phyloP scores from a whole-genome alignment of 2,329 filamentous ascomycete genomes.

The Penicillium sp. region DNA sequence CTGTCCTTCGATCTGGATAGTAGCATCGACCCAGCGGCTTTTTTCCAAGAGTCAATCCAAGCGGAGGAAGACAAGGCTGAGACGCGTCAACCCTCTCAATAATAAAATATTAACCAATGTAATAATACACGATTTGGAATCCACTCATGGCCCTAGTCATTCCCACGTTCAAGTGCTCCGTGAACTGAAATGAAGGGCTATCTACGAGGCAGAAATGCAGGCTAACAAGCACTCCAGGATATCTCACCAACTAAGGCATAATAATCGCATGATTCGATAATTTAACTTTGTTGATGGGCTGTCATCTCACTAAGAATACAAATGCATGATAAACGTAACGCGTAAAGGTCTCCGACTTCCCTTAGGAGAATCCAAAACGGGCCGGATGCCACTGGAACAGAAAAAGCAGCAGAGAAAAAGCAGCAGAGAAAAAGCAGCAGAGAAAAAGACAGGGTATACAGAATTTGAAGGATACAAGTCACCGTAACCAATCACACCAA shows the following conservation, averaged over 20 bases:
- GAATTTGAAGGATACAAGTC: not conserved
- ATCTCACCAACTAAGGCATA: not conserved
- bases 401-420: too few species aligned
- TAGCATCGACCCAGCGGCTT: constrained; percentile 6
- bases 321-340: not conserved
- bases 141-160: not conserved
- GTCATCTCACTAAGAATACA: constrained; percentile 6
- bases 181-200: not conserved
- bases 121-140: not conserved
- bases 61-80: not conserved
- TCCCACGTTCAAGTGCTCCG: not conserved
- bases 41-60: constrained; percentile 11
- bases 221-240: not conserved
- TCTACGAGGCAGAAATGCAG: not conserved
- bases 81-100: not conserved
- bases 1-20: constrained; percentile 13
- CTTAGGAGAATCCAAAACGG: not conserved
- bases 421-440: not conserved
- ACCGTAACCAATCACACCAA: not conserved
- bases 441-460: constrained; percentile 2
- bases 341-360: not conserved
- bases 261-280: not conserved
- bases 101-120: not conserved
- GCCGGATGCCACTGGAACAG: too few species aligned
- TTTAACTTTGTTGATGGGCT: not conserved